Evolutionary conservation across 2,329 filamentous ascomycete genomes (phyloP), one percentile per base, ranked within the genome.

Genomic region (Aspergillus pseudonomiae): DNA sequence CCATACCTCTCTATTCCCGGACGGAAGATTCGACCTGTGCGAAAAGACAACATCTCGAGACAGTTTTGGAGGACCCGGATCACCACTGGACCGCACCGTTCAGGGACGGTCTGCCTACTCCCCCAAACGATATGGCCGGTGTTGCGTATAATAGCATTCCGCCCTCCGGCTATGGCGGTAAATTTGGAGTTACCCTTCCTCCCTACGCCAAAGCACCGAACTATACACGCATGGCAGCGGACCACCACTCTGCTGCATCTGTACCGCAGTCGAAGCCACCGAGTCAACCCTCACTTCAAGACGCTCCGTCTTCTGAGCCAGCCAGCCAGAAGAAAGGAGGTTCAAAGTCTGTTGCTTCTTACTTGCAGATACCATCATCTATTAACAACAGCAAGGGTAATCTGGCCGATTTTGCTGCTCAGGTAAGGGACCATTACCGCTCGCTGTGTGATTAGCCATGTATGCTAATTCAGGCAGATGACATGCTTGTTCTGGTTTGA

Each of bases 401-500:
- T 73, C 77, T 97, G 68, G 86, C 92, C 11, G 91, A 95, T 73
- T 93, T 96, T 77, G 91, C 92, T 59, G 92, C 93, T 62, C 88
- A 93, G 84, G 91, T 94, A 79, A 67, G 68, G 26, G 26, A 9
- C 12, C 26, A 39, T 41, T 4, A 6, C 36, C 7, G 12, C 34
- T 52, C 32, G 6, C 50, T 12, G 6, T 10, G 16, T 30, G 21
- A 24, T 6, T 41, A 16, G 28, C 59, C 41, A 3, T 57, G 16
- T 57, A 57, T 62, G 57, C 57, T 69, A 50, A 70, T 30, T 34
- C 16, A 52, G 63, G 3, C 72, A 97, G 92, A 92, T 98, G 78
- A 96, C 94, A 14, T 97, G 94, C 74, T 84, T 99, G 16, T 97
- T 98, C 81, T 98, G 95, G 94, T 98, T 98, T 75, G 94, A 98